Percentiles rank a stretch among this genome's conserved stretches.
Conservation (phyloP, 352 stramenopile species). For the Phytophthora ohioensis region DNA sequence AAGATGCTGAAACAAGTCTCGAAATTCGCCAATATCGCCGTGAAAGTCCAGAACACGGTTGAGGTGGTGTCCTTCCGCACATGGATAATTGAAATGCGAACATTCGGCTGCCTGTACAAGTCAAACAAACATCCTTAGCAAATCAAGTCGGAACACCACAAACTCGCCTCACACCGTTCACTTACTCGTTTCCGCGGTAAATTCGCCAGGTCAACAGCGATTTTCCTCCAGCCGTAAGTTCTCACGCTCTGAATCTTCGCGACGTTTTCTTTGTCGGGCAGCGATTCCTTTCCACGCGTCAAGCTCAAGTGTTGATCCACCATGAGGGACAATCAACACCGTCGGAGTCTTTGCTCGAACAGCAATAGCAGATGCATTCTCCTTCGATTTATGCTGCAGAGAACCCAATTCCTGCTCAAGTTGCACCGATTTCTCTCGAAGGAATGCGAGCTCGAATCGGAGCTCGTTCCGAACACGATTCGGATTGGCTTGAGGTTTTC, state of each 20-base stretch:
- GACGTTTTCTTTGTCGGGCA: slow-evolving; percentile 16
- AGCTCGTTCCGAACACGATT: slow-evolving; percentile 41
- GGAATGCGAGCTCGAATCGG: slow-evolving; percentile 36
- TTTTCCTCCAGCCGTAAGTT: slow-evolving; percentile 38
- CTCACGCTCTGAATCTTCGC: slow-evolving; percentile 30
- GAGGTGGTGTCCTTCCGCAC: neutral
- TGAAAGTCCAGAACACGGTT: slow-evolving; percentile 5
- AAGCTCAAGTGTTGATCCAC: neutral
- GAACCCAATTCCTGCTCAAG: slow-evolving; percentile 31
- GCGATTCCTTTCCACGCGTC: slow-evolving; percentile 29
- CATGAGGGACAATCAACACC: slow-evolving; percentile 3
- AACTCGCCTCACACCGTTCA: neutral
- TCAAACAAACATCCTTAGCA: neutral
- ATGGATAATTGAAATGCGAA: slow-evolving; percentile 1
- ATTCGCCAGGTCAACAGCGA: slow-evolving; percentile 41
- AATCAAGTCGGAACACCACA: neutral
- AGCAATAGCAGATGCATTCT: neutral
- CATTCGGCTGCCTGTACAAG: slow-evolving; percentile 6
- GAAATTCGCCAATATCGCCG: slow-evolving; percentile 16
- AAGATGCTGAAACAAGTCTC: slow-evolving; percentile 21
- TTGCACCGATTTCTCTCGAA: slow-evolving; percentile 33
- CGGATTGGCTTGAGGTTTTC: slow-evolving; percentile 19
- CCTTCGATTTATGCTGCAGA: slow-evolving; percentile 7
- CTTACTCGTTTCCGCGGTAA: slow-evolving; percentile 34
- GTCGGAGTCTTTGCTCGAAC: neutral